Base-by-base conservation (phyloP, 345 rosid species). In the Syzygium aromaticum region DNA sequence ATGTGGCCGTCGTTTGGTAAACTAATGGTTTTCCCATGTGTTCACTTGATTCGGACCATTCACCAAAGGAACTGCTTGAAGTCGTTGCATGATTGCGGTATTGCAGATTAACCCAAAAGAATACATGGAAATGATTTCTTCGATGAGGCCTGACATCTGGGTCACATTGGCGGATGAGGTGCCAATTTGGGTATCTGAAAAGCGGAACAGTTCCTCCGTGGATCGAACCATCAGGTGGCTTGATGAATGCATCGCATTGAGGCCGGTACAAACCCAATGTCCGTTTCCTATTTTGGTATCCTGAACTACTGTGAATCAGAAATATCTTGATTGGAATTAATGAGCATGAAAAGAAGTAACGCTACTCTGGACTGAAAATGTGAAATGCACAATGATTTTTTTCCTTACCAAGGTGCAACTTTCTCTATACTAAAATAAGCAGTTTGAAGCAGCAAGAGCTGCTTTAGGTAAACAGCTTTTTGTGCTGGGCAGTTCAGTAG, bases 101-200 rank as follows among this genome's bases (percentile, higher is more conserved):
- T 90, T 90, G 89, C 94, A 94, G 98, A 78, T 95, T 87, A 94
- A 93, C 82, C 95, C 98, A 22, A 86, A 52, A 28, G 94, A 92
- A 8, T 94, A 95, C 87, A 88, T 93, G 94, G 92, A 93, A 85
- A 87, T 94, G 93, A 93, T 94, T 88, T 90, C 94, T 87, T 94
- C 97, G 85, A 86, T 94, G 94, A 91, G 83, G 87, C 96, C 97
- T 2, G 91, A 94, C 86, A 54, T 94, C 51, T 95, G 95, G 95
- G 91, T 92, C 57, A 91, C 93, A 87, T 91, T 94, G 93, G 96
- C 97, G 33, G 97, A 95, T 90, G 98, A 95, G 91, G 97, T 94
- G 56, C 96, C 97, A 87, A 93, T 92, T 15, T 94, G 94, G 95
- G 97, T 90, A 30, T 91, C 95, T 82, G 91, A 89, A 51, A 93